Evolutionary conservation across 257 asterid species (phyloP).

Genomic region (Mentha longifolia): DNA sequence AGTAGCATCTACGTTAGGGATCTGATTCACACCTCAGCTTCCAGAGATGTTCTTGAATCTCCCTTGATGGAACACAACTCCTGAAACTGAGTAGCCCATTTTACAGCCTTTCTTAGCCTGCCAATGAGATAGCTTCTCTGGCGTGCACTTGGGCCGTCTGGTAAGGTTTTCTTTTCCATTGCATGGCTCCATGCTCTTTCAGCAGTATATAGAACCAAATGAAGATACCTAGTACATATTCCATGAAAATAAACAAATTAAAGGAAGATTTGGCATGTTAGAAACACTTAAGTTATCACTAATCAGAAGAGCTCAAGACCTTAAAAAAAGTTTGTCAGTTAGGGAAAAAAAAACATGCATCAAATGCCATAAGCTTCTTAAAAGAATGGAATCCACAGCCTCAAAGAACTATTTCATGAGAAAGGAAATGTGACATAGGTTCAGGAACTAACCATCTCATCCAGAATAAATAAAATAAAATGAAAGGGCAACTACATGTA

Average conservation of each 20-base stretch:
- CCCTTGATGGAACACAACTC: slow-evolving; percentile 85
- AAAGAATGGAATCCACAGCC: not conserved
- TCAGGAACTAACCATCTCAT: not conserved
- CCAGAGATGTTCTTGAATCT: slow-evolving; percentile 93
- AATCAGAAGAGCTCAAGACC: slow-evolving; percentile 1
- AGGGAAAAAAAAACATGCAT: not conserved
- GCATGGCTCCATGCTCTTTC: slow-evolving; percentile 99
- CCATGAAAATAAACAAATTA: slow-evolving; percentile 25
- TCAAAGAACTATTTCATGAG: not conserved
- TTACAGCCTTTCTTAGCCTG: slow-evolving; percentile 93
- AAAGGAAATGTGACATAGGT: not conserved
- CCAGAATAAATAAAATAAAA: not conserved
- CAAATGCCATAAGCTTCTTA: no score
- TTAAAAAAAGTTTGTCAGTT: not conserved
- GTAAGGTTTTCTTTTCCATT: slow-evolving; percentile 95
- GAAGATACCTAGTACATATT: slow-evolving; percentile 73
- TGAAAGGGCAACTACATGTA: slow-evolving; percentile 25
- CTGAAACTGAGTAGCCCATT: slow-evolving; percentile 86
- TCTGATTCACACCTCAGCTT: slow-evolving; percentile 76
- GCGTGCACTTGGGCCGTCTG: slow-evolving; percentile 95
- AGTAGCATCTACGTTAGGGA: slow-evolving; percentile 25
- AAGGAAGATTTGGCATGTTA: slow-evolving; percentile 7
- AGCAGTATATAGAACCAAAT: slow-evolving; percentile 77
- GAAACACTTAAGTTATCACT: slow-evolving; percentile 3
- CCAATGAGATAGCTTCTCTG: slow-evolving; percentile 91